Conservation (phyloP, 441 rosid genomes). For the Isatis lusitanica region DNA sequence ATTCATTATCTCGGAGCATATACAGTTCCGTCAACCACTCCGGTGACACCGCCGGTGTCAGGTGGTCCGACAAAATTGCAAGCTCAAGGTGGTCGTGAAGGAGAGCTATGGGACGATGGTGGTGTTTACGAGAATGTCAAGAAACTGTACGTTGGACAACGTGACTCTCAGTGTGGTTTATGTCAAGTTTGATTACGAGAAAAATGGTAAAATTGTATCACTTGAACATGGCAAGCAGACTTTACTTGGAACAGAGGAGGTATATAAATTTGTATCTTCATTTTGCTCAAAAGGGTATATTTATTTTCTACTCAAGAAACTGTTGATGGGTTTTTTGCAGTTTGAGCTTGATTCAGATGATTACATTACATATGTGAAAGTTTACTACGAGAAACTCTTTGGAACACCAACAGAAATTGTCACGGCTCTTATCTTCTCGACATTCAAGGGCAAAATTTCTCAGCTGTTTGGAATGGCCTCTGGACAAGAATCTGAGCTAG, state of each 20-base stretch:
- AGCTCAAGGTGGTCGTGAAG: no score
- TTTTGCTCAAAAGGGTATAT: no score
- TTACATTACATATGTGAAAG: constrained; percentile 24
- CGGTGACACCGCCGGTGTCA: not conserved
- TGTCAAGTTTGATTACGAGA: no score
- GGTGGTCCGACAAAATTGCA: no score
- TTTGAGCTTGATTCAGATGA: constrained; percentile 19
- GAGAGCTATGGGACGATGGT: no score
- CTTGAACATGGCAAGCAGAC: no score
- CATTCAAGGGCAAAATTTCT: constrained; percentile 23
- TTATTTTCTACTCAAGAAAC: no score
- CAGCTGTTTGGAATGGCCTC: constrained; percentile 25
- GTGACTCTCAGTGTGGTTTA: no score
- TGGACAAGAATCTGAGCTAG: constrained; percentile 21
- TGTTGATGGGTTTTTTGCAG: not conserved
- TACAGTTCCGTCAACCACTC: constrained; percentile 8
- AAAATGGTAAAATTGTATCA: no score
- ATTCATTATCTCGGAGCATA: constrained; percentile 31
- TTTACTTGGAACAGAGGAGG: not conserved
- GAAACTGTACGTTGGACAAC: no score
- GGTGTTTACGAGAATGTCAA: no score
- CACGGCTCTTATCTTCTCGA: constrained; percentile 28
- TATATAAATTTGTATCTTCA: no score
- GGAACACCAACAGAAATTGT: constrained; percentile 16
- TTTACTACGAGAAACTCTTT: constrained; percentile 24